Conservation (phyloP, 2,329 filamentous ascomycete genomes). For the Chaetomium sp. region DNA sequence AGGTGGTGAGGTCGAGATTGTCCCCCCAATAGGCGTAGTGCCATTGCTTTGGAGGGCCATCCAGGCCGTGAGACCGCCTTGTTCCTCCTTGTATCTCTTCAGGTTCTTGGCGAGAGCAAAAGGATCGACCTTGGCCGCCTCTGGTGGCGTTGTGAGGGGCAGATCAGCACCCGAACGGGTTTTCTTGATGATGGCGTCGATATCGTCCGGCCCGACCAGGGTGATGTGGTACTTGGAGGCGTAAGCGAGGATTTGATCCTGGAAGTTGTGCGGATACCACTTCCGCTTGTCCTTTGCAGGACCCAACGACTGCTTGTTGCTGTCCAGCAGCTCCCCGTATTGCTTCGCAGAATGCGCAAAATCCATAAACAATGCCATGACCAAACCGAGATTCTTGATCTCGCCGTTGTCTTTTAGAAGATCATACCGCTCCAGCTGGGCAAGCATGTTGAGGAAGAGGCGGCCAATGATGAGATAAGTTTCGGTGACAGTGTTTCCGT, state of each 20-base stretch:
- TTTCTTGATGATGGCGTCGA: constrained; percentile 31
- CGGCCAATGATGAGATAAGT: constrained; percentile 36
- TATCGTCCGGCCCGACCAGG: constrained; percentile 35
- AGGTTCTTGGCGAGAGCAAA: constrained; percentile 25
- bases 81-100: constrained; percentile 26
- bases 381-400: constrained; percentile 42
- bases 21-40: constrained; percentile 43
- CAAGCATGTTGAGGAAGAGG: constrained; percentile 46
- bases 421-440: constrained; percentile 40
- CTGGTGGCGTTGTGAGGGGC: constrained; percentile 25
- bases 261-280: constrained; percentile 33
- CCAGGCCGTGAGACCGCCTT: constrained; percentile 19
- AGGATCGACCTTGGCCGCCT: constrained; percentile 34
- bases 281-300: constrained; percentile 31
- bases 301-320: constrained; percentile 14
- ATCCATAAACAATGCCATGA: constrained; percentile 44
- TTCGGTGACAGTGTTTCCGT: constrained; percentile 33
- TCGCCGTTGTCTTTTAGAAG: constrained; percentile 42
- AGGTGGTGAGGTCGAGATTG: constrained; percentile 32
- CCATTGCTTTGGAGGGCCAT: background rate
- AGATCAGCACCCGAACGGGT: constrained; percentile 22
- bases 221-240: constrained; percentile 41
- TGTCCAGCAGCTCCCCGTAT: constrained; percentile 29
- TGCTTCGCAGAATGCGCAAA: constrained; percentile 28
- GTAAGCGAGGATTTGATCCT: constrained; percentile 41